Evolutionary conservation across 305 asterid genomes (phyloP).

Genomic region (Euphrasia arctica): DNA sequence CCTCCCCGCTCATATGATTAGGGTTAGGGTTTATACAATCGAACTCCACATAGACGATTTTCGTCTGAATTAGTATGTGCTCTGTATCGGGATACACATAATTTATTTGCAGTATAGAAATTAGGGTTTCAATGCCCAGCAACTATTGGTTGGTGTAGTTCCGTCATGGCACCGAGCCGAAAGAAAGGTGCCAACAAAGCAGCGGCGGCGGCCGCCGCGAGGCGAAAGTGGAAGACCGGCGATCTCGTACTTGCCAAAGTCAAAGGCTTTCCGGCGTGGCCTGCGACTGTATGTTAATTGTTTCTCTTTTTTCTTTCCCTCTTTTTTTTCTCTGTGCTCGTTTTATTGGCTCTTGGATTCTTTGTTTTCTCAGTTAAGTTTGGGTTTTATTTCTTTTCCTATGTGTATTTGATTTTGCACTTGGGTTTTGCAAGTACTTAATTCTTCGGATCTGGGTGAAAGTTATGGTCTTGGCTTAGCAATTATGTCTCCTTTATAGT

Average conservation of each 20-base stretch:
- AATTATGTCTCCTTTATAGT: conserved; percentile 10
- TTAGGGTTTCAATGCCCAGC: conserved; percentile 55
- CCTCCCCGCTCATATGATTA: conserved; percentile 20
- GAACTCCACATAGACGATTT: conserved; percentile 1
- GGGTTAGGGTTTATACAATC: conserved; percentile 44
- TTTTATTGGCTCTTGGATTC: conserved; percentile 10
- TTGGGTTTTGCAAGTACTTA: conserved; percentile 1
- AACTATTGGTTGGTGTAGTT: conserved; percentile 26
- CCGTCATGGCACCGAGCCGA: conserved; percentile 81
- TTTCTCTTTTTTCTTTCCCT: neutral
- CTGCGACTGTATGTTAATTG: conserved; percentile 67
- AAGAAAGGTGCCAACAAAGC: conserved; percentile 64
- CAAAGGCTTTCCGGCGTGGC: conserved; percentile 99
- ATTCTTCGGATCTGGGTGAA: conserved; percentile 30
- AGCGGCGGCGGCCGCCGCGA: conserved; percentile 69
- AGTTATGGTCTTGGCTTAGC: conserved; percentile 17
- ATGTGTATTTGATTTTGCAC: neutral
- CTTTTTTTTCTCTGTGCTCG: conserved; percentile 1
- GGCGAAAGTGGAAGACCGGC: conserved; percentile 83
- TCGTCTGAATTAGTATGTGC: neutral
- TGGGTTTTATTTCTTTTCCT: neutral
- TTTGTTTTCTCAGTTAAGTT: neutral
- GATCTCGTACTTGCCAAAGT: conserved; percentile 99
- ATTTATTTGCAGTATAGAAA: conserved; percentile 17
- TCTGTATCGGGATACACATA: conserved; percentile 20